phyloP scores from a whole-genome alignment of 345 rosid genomes.

The Anacardium occidentale region DNA sequence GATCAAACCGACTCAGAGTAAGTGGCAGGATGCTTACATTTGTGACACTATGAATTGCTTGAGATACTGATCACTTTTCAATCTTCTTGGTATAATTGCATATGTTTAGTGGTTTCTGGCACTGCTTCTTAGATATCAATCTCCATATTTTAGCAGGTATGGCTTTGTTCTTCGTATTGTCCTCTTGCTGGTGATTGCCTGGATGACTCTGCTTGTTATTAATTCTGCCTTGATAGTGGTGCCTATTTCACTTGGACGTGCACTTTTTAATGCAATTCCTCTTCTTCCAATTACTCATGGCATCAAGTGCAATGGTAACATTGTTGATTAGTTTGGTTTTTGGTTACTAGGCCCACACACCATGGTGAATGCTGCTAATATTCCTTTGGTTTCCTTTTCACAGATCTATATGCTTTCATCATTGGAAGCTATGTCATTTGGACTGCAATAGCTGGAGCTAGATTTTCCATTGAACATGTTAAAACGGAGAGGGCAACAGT shows the following conservation, averaged over 20 bases:
- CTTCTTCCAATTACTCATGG: conserved; percentile 96
- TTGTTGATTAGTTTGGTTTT: conserved; percentile 10
- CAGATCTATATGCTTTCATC: conserved; percentile 90
- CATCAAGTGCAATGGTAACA: conserved; percentile 91
- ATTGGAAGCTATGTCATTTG: conserved; percentile 95
- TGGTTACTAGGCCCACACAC: neutral
- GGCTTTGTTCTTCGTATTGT: conserved; percentile 80
- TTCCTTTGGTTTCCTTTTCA: conserved; percentile 13
- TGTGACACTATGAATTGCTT: neutral
- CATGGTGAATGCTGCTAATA: conserved; percentile 20
- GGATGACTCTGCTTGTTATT: conserved; percentile 94
- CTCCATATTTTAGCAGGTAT: conserved; percentile 59
- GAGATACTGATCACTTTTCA: neutral
- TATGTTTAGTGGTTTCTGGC: conserved; percentile 1
- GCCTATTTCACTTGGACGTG: conserved; percentile 93
- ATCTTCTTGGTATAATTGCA: neutral
- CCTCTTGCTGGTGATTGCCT: conserved; percentile 82
- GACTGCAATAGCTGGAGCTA: conserved; percentile 84
- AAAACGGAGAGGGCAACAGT: conserved; percentile 71
- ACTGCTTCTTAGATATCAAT: conserved; percentile 2
- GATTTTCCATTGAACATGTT: conserved; percentile 78
- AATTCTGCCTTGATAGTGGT: conserved; percentile 86
- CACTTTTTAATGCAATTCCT: conserved; percentile 88
- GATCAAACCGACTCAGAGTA: conserved; percentile 92
- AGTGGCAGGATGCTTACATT: conserved; percentile 31